Evolutionary conservation across 2,329 filamentous ascomycete species (phyloP).

Genomic region (Triangularia setosa): DNA sequence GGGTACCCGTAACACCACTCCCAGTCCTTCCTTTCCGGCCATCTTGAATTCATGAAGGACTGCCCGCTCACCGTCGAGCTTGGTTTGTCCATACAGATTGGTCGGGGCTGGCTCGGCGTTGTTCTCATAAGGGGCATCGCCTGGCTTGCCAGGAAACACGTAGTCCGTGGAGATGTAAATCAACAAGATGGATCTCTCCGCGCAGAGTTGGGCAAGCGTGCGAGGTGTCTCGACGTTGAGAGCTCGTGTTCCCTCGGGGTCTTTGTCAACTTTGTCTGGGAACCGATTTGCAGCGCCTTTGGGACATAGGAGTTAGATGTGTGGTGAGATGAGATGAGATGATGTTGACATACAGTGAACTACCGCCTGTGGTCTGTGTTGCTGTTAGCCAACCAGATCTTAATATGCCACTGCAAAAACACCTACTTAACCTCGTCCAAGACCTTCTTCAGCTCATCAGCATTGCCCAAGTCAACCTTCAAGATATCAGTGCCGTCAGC

Average conservation of each 20-base stretch:
- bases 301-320: not conserved
- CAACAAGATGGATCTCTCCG: constrained; percentile 56
- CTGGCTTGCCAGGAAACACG: constrained; percentile 67
- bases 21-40: constrained; percentile 49
- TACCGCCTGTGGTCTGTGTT: constrained; percentile 52
- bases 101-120: constrained; percentile 63
- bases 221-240: constrained; percentile 72
- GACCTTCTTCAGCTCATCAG: constrained; percentile 43
- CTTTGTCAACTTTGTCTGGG: constrained; percentile 77
- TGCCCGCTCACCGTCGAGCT: constrained; percentile 58
- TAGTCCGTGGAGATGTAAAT: constrained; percentile 83
- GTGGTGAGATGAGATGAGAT: not conserved
- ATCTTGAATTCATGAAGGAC: constrained; percentile 59
- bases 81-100: constrained; percentile 68
- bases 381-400: not conserved
- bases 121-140: constrained; percentile 79
- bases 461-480: constrained; percentile 51
- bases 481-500: constrained; percentile 66
- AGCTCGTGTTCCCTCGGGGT: constrained; percentile 69
- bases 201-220: constrained; percentile 62
- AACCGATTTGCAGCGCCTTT: constrained; percentile 81
- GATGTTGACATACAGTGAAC: constrained; percentile 64
- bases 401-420: not conserved
- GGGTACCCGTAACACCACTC: constrained; percentile 73
- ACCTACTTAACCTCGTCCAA: constrained; percentile 55